Evolutionary conservation across 2,329 filamentous ascomycete genomes (phyloP), one percentile per base, ranked within the genome.

Genomic region (Trichoderma harzianum): DNA sequence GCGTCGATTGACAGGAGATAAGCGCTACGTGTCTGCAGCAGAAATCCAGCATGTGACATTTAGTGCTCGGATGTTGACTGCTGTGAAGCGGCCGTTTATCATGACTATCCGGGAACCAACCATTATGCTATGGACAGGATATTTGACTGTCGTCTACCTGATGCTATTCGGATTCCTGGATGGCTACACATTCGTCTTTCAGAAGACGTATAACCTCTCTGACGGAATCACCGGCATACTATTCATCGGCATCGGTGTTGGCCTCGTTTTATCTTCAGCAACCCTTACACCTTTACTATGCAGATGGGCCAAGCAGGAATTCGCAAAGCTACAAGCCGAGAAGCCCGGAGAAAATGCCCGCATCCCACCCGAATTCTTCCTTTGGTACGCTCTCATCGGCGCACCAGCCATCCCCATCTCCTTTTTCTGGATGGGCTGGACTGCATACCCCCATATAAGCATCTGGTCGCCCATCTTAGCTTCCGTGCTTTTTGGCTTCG

Each of bases 341-440:
- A 53, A 53, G 1, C 16, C 28, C 2, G 55, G 18, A 5, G 67
- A 47, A 8, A 47, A 28, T 8, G 26, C 53, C 11, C 67, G 57
- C 6, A 69, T 69, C 3, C 67, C 67, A 5, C 67, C 67, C 6
- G 67, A 69, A 7, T 69, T 69, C 16, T 69, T 69, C 28, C 57
- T 69, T 5, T 69, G 67, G 67, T 69, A 69, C n/a, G 67, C 67
- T 11, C 36, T 69, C 14, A 69, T 69, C 30, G 67, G 67, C 16
- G 67, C 67, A 7, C 67, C 67, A 1, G 67, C 57, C 21, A 69
- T 69, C n/a, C 67, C 67, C 10, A 53, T 69, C 57, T 69, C 67
- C 24, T 69, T 69, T 21, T 69, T 69, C 67, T 69, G 67, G 67
- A 69, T 69, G 67, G 67, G 57, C 57, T 69, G 67, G 67, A 69